These are phyloP conservation scores for Choiromyces venosus DNA, from an alignment of 495 filamentous ascomycete species.

Conservation along the genomic window DNA sequence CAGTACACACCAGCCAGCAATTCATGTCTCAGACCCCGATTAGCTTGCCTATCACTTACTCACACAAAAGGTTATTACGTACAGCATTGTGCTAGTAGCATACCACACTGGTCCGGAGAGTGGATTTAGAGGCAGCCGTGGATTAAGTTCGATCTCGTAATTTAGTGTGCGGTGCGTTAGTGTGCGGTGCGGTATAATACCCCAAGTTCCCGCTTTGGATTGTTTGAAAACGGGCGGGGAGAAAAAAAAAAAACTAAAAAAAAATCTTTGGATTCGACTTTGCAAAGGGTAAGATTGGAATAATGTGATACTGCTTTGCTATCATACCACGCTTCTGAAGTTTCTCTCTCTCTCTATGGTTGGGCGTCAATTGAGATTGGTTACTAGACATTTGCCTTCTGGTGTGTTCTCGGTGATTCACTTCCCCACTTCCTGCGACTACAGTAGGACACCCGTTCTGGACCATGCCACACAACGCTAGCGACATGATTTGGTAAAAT, in stretches of 20 bases:
- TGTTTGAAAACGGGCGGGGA: not conserved
- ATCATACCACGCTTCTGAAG: not conserved
- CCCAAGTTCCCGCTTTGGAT: not conserved
- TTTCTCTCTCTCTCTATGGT: not conserved
- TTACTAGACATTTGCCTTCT: not conserved
- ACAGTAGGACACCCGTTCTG: not conserved
- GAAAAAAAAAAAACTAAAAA: not conserved
- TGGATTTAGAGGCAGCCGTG: too few relatives aligned
- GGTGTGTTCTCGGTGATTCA: slow-evolving; percentile 1
- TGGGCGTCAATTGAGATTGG: not conserved
- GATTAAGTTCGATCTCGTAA: too few relatives aligned
- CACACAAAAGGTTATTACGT: not conserved
- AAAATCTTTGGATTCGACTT: not conserved
- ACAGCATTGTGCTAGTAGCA: not conserved
- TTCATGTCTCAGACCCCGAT: not conserved
- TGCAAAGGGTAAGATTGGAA: not conserved
- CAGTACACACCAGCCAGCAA: not conserved
- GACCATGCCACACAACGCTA: too few relatives aligned
- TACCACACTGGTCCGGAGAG: not conserved
- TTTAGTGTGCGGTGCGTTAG: too few relatives aligned
- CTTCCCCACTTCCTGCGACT: not conserved
- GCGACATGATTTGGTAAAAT: too few relatives aligned
- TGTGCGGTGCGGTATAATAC: too few relatives aligned
- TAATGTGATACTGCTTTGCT: not conserved
- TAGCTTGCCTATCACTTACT: not conserved